Evolutionary conservation across 192 early-diverging fungal genomes (phyloP), one percentile per base, ranked within the genome.

Genomic region (Backusella psychrophila): DNA sequence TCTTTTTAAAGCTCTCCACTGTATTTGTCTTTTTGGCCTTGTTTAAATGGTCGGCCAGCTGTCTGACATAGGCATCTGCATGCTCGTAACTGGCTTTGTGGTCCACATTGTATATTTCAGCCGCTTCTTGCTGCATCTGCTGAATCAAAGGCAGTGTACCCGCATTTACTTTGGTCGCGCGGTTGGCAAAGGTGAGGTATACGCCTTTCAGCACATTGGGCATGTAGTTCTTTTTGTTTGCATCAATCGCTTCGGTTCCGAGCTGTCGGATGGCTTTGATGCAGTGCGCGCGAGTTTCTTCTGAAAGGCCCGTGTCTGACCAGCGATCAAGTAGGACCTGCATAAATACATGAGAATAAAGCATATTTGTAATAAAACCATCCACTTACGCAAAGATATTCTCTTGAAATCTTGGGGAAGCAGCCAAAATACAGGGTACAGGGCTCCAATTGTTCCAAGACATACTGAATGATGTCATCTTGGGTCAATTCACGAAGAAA

Each of bases 71-170:
- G 31, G 93, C 88, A 79, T 96, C 96, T 41, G 90, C 96, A 72
- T 94, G 94, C 75, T 96, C 93, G 87, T 96, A 95, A 49, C 94
- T 92, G 67, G 91, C 81, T 6, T 90, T 87, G 6, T 89, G 83
- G 80, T 97, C 89, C 34, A 92, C 66, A 3, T 93, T 94, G 75
- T 91, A 92, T 21, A 98, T 82, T 67, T 97, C 94, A n/a, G 95
- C 93, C 29, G 93, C 92, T 79, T 93, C 97, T 81, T 93, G 93
- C 75, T 88, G 85, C 96, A 98, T 97, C 75, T 97, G 91, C 75
- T 93, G 88, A 79, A 97, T 90, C 52, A 87, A 82, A 8, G 91
- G 86, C 80, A 94, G 85, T 12, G 92, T 94, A 66, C 91, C 86
- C 26, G 91, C 77, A 35, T 86, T 93, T 6, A 93, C 94, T 72